These are phyloP conservation scores for Aegilops umbellulata DNA, from an alignment of 176 grass and related monocot species.

Conservation along the genomic window DNA sequence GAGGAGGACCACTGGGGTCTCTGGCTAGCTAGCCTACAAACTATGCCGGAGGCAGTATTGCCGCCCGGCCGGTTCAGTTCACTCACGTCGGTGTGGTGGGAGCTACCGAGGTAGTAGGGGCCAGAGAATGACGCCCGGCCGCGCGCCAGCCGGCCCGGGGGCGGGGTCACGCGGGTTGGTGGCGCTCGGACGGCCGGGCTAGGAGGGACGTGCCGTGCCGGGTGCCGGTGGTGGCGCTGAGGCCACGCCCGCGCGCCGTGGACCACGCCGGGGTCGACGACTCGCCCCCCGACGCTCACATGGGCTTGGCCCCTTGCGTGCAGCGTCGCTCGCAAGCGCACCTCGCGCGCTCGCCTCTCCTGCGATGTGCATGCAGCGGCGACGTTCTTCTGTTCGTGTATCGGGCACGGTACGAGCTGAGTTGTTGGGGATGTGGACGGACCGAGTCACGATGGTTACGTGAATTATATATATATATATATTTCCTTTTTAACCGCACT, in stretches of 20 bases:
- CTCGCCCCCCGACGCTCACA: constrained; percentile 5
- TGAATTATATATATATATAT: no score
- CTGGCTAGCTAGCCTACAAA: not conserved
- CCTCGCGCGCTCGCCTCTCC: not conserved
- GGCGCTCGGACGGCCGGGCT: not conserved
- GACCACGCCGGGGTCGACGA: constrained; percentile 1
- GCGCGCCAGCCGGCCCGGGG: not conserved
- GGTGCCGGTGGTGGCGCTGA: not conserved
- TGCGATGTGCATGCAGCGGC: not conserved
- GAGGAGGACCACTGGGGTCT: constrained; percentile 1
- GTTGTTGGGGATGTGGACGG: not conserved
- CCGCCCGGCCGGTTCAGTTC: not conserved
- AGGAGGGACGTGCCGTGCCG: constrained; percentile 23
- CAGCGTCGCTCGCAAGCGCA: not conserved
- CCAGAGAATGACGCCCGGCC: no score
- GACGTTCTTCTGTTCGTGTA: not conserved
- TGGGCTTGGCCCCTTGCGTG: not conserved
- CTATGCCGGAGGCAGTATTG: not conserved
- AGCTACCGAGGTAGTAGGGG: not conserved
- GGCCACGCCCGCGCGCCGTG: not conserved
- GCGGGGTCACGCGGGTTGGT: not conserved
- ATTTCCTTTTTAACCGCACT: no score
- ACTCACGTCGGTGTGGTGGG: no score
- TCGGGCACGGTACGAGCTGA: not conserved
- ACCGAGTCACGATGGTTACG: not conserved